Evolutionary conservation across 768 basidiomycete species (phyloP).

Genomic region (Cyclocybe aegerita): DNA sequence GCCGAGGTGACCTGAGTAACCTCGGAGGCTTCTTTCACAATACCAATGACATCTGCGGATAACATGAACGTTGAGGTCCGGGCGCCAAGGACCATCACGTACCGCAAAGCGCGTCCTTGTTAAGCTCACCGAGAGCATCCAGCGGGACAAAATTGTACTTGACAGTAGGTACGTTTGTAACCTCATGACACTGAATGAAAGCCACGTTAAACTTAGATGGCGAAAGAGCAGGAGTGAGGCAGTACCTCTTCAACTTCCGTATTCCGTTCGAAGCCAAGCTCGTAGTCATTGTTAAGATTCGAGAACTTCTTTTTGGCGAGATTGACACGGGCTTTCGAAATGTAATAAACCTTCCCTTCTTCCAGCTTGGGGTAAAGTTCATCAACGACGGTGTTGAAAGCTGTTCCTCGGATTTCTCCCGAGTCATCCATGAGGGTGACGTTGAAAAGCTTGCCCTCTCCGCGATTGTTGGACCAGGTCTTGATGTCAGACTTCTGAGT

Average conservation of each 20-base stretch:
- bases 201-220: neutral
- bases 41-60: conserved; percentile 75
- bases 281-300: conserved; percentile 89
- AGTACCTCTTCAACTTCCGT: conserved; percentile 84
- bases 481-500: conserved; percentile 87
- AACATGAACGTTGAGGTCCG: conserved; percentile 6
- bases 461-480: conserved; percentile 84
- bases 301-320: conserved; percentile 97
- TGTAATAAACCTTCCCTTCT: conserved; percentile 90
- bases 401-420: conserved; percentile 89
- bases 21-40: conserved; percentile 78
- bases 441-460: conserved; percentile 94
- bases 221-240: conserved; percentile 13
- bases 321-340: conserved; percentile 89
- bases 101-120: conserved; percentile 88
- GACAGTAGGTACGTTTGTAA: conserved; percentile 71
- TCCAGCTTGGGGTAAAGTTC: conserved; percentile 81
- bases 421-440: conserved; percentile 94
- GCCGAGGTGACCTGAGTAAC: conserved; percentile 75
- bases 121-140: conserved; percentile 53
- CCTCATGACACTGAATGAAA: conserved; percentile 72
- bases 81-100: conserved; percentile 19
- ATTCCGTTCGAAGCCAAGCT: conserved; percentile 79
- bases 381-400: conserved; percentile 84
- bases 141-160: conserved; percentile 83